A percentile compares a stretch with the other conserved stretches of the same genome.
These are phyloP conservation scores for Cymodocea nodosa DNA, from an alignment of 116 monocot genomes.

Conservation along the genomic window DNA sequence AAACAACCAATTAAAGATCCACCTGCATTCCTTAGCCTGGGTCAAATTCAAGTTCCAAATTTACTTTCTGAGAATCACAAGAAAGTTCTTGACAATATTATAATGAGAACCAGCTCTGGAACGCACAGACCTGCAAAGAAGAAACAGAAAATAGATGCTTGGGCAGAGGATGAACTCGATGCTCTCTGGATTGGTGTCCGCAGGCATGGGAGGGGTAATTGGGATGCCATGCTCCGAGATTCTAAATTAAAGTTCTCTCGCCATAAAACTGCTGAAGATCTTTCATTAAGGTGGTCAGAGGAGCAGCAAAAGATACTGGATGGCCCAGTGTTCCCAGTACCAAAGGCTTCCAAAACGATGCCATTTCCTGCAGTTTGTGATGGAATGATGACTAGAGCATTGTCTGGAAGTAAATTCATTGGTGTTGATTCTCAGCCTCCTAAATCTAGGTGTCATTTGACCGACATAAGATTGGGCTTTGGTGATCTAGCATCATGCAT, in stretches of 20 bases:
- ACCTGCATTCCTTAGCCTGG: constrained; percentile 36
- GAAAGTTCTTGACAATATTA: constrained; percentile 78
- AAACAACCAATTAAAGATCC: constrained; percentile 38
- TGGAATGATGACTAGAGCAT: constrained; percentile 68
- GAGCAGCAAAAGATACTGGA: constrained; percentile 79
- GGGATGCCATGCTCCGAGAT: constrained; percentile 79
- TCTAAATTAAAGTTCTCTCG: constrained; percentile 67
- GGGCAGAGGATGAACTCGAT: constrained; percentile 99
- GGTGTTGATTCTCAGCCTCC: constrained; percentile 33
- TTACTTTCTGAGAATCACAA: constrained; percentile 64
- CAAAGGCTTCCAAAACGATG: constrained; percentile 24
- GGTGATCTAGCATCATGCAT: constrained; percentile 29
- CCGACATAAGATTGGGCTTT: constrained; percentile 69
- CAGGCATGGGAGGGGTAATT: constrained; percentile 87
- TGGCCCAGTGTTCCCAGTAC: constrained; percentile 21
- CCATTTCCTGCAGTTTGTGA: constrained; percentile 41
- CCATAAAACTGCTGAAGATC: constrained; percentile 43
- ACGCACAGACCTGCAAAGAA: constrained; percentile 45
- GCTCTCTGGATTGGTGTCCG: constrained; percentile 95
- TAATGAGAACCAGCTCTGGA: constrained; percentile 52
- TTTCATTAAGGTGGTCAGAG: constrained; percentile 60
- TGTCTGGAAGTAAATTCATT: constrained; percentile 56
- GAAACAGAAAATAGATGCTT: constrained; percentile 41
- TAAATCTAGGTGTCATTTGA: constrained; percentile 58
- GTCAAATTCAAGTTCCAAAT: constrained; percentile 26